Conservation (phyloP, 257 asterid genomes). For the Perilla frutescens region DNA sequence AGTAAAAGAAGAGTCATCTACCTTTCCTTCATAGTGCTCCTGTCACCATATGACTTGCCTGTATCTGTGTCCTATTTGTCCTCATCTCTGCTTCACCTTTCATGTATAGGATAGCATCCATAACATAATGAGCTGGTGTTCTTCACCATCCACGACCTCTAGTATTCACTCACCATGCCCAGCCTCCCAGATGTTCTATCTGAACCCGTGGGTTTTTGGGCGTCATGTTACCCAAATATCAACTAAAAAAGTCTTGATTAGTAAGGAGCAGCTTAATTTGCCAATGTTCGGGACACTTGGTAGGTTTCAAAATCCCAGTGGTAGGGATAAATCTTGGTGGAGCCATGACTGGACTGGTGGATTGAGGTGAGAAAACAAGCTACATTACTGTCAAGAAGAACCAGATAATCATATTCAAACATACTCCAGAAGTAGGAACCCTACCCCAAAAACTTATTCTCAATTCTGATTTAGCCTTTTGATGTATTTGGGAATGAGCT, state of each 20-base stretch:
- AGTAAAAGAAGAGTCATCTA: too few relatives aligned
- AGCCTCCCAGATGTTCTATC: not conserved
- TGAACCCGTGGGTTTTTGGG: too few relatives aligned
- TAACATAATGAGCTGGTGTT: not conserved
- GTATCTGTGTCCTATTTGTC: too few relatives aligned
- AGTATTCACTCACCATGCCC: not conserved
- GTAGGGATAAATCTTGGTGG: too few relatives aligned
- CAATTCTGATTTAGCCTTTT: conserved; percentile 8
- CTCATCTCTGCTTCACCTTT: too few relatives aligned
- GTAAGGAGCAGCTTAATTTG: conserved; percentile 1
- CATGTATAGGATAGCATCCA: too few relatives aligned
- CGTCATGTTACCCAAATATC: too few relatives aligned
- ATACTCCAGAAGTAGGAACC: conserved; percentile 16
- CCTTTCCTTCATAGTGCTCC: too few relatives aligned
- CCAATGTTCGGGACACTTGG: not conserved
- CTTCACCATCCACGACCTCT: not conserved
- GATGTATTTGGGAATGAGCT: not conserved
- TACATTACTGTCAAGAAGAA: conserved; percentile 3
- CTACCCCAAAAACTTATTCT: not conserved
- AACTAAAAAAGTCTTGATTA: conserved; percentile 18
- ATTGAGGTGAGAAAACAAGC: conserved; percentile 8
- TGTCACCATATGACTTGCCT: too few relatives aligned
- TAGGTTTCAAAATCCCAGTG: not conserved
- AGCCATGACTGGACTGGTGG: conserved; percentile 14
- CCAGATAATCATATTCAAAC: not conserved